Conservation (phyloP, 371 early-diverging fungal genomes). For the Mucor saturninus region DNA sequence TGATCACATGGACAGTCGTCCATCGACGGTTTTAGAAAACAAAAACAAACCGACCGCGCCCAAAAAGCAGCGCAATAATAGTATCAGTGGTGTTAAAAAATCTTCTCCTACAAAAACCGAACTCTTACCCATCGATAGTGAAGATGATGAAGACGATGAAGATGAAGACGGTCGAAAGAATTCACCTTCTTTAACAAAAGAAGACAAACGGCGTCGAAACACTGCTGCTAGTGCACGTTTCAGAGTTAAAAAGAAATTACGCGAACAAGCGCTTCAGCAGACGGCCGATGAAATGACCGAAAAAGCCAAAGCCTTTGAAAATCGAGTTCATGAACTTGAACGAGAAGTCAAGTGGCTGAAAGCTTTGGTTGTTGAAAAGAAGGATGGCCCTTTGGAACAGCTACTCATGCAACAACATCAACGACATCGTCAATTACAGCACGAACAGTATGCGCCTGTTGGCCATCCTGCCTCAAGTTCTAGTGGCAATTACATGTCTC, state of each 20-base stretch:
- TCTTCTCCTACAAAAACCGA: slow-evolving; percentile 6
- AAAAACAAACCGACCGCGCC: background rate
- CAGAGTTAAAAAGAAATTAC: slow-evolving; percentile 89
- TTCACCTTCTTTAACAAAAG: slow-evolving; percentile 46
- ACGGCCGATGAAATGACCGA: slow-evolving; percentile 85
- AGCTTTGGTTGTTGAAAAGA: slow-evolving; percentile 83
- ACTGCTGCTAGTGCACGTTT: slow-evolving; percentile 97
- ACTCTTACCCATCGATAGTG: slow-evolving; percentile 4
- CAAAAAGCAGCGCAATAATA: slow-evolving; percentile 10
- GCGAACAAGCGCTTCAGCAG: slow-evolving; percentile 85
- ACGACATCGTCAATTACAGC: background rate
- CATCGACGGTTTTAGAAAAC: background rate
- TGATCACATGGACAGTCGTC: background rate
- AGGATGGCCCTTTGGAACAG: slow-evolving; percentile 40
- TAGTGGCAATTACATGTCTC: background rate
- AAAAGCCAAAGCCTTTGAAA: slow-evolving; percentile 75
- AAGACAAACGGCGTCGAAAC: slow-evolving; percentile 92
- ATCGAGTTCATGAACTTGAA: slow-evolving; percentile 80
- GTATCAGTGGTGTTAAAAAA: background rate
- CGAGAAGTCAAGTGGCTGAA: slow-evolving; percentile 91
- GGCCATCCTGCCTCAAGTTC: background rate
- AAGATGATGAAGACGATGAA: slow-evolving; percentile 1
- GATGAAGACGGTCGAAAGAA: background rate
- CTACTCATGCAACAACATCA: slow-evolving; percentile 26
- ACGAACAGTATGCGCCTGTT: background rate